Percentiles rank a stretch among this genome's conserved stretches.
Evolutionary conservation across 2,329 filamentous ascomycete species (phyloP).

Genomic region (Talaromyces sp.): DNA sequence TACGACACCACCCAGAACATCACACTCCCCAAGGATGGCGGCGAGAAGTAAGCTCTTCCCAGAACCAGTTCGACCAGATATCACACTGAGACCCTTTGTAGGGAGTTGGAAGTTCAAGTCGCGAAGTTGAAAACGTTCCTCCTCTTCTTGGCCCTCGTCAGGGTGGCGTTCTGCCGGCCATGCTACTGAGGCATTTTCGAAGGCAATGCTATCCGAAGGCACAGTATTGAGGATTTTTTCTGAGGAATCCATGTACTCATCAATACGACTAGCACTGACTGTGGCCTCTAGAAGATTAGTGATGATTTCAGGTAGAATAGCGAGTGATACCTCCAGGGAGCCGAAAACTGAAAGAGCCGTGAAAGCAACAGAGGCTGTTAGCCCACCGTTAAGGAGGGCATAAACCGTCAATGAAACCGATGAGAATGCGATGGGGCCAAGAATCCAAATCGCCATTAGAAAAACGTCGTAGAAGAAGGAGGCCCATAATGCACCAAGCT

Average conservation of each 20-base stretch:
- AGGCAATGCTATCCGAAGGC: constrained; percentile 62
- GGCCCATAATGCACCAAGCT: constrained; percentile 68
- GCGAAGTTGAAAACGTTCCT: constrained; percentile 67
- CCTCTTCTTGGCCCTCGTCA: constrained; percentile 48
- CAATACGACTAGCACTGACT: constrained; percentile 72
- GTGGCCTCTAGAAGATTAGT: constrained; percentile 71
- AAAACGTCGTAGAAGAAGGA: constrained; percentile 66
- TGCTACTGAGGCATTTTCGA: constrained; percentile 69
- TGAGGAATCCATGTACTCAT: constrained; percentile 70
- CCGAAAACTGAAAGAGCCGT: constrained; percentile 74
- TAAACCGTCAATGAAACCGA: constrained; percentile 72
- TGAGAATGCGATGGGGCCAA: constrained; percentile 72
- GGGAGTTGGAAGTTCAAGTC: constrained; percentile 70
- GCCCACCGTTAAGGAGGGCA: constrained; percentile 61
- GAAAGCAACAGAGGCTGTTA: constrained; percentile 75
- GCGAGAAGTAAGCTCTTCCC: constrained; percentile 77
- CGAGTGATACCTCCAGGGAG: constrained; percentile 71
- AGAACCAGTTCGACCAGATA: constrained; percentile 75
- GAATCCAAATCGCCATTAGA: constrained; percentile 69
- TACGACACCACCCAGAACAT: constrained; percentile 66
- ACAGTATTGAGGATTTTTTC: constrained; percentile 65
- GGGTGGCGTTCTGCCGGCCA: constrained; percentile 69
- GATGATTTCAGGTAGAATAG: constrained; percentile 71
- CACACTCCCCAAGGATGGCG: constrained; percentile 74
- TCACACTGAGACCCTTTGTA: constrained; percentile 68